Evolutionary conservation across 1,284 basidiomycete genomes (phyloP), one percentile per base, ranked within the genome.

Genomic region (Neonothopanus nambi): DNA sequence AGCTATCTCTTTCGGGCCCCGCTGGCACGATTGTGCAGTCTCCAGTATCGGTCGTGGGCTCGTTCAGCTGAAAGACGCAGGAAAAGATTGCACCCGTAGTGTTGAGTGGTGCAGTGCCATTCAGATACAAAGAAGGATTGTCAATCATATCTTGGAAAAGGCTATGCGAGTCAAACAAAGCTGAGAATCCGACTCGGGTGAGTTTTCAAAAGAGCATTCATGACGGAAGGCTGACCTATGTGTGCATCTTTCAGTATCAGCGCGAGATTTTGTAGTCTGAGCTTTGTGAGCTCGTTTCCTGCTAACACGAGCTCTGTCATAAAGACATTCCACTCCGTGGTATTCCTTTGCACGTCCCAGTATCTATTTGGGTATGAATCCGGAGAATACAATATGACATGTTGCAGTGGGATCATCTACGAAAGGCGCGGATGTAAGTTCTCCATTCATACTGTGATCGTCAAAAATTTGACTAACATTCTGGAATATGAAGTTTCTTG

Each of bases 61-160:
- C 73, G 55, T 72, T 69, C 44, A 69, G 26, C 48, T 71, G 51
- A 65, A 73, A 80, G 5, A 80, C 70, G 58, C 79, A 81, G 0
- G 72, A 63, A 41, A 74, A 64, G 17, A 79, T 69, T 12, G 72
- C 67, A 1, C 80, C 79, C 0, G 79, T 83, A 8, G 77, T 73
- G 59, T 84, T 84, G 48, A 79, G 65, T 9, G 81, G 78, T 1
- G 72, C 80, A 2, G 81, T 84, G 13, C 82, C 82, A 52, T 85
- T 84, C 41, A 85, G 64, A 59, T 81, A 85, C 12, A 63, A 57
- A 2, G 67, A 60, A 2, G 82, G 82, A 47, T 75, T 66, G 21
- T 68, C 62, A 55, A 73, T 70, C 68, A 84, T 84, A 60, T 84
- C 80, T 33, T 70, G 62, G 68, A 85, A 82, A 11, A 84, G 67